Conservation (phyloP, 257 asterid species). For the Lycium ferocissimum region DNA sequence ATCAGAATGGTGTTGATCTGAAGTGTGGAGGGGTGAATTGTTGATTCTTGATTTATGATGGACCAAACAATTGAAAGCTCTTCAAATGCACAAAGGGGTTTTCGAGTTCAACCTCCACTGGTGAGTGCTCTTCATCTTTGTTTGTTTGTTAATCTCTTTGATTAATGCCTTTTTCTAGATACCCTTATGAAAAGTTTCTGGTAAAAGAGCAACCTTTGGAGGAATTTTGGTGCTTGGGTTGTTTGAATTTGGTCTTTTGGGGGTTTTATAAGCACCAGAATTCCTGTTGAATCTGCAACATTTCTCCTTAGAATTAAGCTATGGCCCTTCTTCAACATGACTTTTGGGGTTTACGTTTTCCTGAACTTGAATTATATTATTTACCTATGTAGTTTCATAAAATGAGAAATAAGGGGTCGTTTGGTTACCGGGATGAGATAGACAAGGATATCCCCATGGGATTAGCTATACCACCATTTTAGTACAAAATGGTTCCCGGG, state of each 20-base stretch:
- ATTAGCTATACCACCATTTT: no score
- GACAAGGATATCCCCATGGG: no score
- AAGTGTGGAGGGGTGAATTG: not conserved
- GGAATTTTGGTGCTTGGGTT: not conserved
- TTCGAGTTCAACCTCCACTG: slow-evolving; percentile 89
- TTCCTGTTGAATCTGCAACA: slow-evolving; percentile 32
- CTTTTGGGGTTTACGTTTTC: not conserved
- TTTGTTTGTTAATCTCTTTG: not conserved
- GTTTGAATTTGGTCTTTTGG: not conserved
- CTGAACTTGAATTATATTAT: not conserved
- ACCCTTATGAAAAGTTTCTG: not conserved
- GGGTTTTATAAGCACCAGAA: not conserved
- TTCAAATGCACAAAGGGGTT: slow-evolving; percentile 72
- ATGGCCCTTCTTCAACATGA: not conserved
- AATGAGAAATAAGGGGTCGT: no score
- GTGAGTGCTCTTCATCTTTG: slow-evolving; percentile 52
- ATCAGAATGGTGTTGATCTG: slow-evolving; percentile 22
- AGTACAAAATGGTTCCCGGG: no score
- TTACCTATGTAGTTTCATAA: no score
- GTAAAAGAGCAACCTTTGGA: not conserved
- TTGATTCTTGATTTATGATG: slow-evolving; percentile 34
- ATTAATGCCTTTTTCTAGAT: slow-evolving; percentile 19
- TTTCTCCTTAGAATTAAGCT: slow-evolving; percentile 1
- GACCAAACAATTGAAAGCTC: slow-evolving; percentile 77
- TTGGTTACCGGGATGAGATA: no score